Percentiles rank a stretch among this genome's conserved stretches.
Evolutionary conservation across 2,329 filamentous ascomycete genomes (phyloP).

Genomic region (Botrytis porri): DNA sequence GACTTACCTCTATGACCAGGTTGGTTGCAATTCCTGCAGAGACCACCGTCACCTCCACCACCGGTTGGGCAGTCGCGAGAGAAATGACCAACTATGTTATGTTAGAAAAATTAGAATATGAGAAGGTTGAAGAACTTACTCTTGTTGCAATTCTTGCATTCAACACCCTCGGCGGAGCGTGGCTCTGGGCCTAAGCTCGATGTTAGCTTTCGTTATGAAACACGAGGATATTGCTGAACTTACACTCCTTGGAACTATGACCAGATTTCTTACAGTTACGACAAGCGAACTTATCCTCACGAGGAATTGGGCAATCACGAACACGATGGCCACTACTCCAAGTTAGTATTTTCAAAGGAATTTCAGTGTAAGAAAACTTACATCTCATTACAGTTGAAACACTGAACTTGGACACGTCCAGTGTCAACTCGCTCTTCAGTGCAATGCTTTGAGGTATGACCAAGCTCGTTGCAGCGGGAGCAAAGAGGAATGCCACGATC

Average conservation of each 20-base stretch:
- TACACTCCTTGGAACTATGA: conserved; percentile 38
- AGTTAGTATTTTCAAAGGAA: not conserved
- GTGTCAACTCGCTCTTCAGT: conserved; percentile 54
- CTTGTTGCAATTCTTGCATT: conserved; percentile 40
- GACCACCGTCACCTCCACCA: conserved; percentile 49
- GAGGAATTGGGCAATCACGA: conserved; percentile 64
- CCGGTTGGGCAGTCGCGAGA: conserved; percentile 62
- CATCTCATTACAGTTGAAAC: conserved; percentile 60
- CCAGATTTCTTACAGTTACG: conserved; percentile 58
- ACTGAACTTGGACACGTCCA: conserved; percentile 50
- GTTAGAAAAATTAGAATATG: not conserved
- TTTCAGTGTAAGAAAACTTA: not conserved
- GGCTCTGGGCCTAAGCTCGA: conserved; percentile 45
- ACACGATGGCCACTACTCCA: conserved; percentile 56
- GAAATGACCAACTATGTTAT: conserved; percentile 56
- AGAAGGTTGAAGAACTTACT: conserved; percentile 24
- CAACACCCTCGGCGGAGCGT: conserved; percentile 50
- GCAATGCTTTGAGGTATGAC: conserved; percentile 61
- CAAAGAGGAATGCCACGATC: conserved; percentile 59
- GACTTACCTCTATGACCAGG: conserved; percentile 52
- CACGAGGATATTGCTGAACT: conserved; percentile 2
- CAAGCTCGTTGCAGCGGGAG: conserved; percentile 39
- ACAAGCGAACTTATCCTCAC: conserved; percentile 63
- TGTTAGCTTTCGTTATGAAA: conserved; percentile 8
- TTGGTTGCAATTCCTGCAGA: conserved; percentile 62